Base-by-base conservation (phyloP, 106 monocot species). In the Acorus gramineus region DNA sequence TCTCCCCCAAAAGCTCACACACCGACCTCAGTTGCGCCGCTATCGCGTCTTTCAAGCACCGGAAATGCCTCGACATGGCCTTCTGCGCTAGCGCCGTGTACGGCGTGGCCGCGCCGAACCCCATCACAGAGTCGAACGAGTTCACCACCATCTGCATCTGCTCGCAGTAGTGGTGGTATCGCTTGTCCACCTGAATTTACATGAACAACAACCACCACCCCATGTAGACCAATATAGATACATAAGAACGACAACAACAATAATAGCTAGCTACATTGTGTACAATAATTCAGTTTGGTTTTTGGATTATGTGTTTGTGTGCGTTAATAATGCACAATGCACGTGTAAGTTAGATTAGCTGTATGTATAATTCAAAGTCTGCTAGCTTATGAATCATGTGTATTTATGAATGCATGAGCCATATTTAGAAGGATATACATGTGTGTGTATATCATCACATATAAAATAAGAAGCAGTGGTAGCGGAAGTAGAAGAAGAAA, bases 121-220 rank as follows among this genome's bases (percentile, higher is more conserved):
- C 96, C 91, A 96, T 91, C 10, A 91, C 81, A 9, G 87, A 71
- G 79, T 96, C 96, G 65, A 87, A 91, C 11, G 86, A 91, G 77
- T 85, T 96, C 66, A 96, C 96, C 68, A 96, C 91, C 90, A 87
- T 81, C 56, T 96, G 87, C 91, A 96, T 96, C 67, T 91, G 87
- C 43, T 96, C 91, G 66, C 96, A 87, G 73, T 96, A 96, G 65
- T 91, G 87, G 60, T 85, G 85, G 91, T 91, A 91, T 76, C 87
- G 82, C 61, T 83, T 81, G 44, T 96, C 91, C 69, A 96, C 91
- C 96, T 96, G 77, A 42, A 49, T 5, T n/a, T 1, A 28, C 28
- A 28, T 28, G 28, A 28, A 28, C 28, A 28, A 28, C 28, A 28
- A 28, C 28, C 28, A 28, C 28, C 28, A 28, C 28, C 28, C 28